phyloP scores from a whole-genome alignment of 2,329 filamentous ascomycete genomes.

The Pestalotiopsis sp. region DNA sequence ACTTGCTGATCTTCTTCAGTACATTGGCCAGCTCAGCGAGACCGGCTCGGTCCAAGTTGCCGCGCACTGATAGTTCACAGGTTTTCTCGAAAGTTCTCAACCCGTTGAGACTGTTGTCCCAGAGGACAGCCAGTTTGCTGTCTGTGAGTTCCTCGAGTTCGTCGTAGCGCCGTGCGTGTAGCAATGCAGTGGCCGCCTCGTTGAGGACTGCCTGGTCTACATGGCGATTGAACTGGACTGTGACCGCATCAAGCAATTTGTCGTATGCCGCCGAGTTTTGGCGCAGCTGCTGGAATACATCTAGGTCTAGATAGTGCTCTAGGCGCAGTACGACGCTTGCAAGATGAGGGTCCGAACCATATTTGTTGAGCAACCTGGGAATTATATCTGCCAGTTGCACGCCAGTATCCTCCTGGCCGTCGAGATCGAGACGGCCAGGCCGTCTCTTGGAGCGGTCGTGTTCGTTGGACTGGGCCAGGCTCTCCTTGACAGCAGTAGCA shows the following conservation, averaged over 20 bases:
- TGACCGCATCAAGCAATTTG: conserved; percentile 85
- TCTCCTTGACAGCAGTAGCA: conserved; percentile 77
- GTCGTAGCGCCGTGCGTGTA: conserved; percentile 84
- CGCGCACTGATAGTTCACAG: conserved; percentile 71
- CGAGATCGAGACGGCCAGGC: conserved; percentile 62
- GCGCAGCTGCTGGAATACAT: conserved; percentile 84
- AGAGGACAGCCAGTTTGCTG: conserved; percentile 76
- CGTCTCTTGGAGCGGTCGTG: conserved; percentile 62
- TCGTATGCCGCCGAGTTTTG: conserved; percentile 83
- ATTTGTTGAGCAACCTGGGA: conserved; percentile 87
- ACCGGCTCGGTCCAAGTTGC: conserved; percentile 65
- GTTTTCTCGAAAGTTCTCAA: conserved; percentile 73
- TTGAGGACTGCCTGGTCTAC: conserved; percentile 82
- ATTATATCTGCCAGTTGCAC: conserved; percentile 78
- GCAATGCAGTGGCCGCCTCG: conserved; percentile 79
- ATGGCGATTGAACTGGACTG: conserved; percentile 92
- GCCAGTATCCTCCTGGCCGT: conserved; percentile 78
- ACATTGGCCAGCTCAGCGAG: conserved; percentile 74
- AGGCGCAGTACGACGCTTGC: conserved; percentile 84
- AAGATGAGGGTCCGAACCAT: conserved; percentile 84
- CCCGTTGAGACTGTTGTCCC: conserved; percentile 80
- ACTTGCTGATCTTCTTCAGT: conserved; percentile 77
- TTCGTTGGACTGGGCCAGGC: conserved; percentile 68
- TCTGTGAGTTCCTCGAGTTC: conserved; percentile 87
- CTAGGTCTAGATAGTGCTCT: conserved; percentile 83